Base-by-base conservation (phyloP, 495 filamentous ascomycete species). In the Penicillium fimorum region DNA sequence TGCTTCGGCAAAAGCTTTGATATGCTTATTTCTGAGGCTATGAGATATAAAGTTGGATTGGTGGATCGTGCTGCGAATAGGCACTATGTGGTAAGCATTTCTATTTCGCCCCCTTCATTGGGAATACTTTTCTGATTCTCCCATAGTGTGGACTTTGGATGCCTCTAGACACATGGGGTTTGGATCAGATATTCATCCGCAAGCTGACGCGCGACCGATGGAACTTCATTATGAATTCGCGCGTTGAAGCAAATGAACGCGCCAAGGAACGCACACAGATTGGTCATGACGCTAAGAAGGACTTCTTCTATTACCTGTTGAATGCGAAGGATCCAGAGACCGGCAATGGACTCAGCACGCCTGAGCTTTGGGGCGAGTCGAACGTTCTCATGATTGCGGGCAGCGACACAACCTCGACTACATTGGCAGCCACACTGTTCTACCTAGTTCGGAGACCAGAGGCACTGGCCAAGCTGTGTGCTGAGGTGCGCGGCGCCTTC, bases 341-440 rank as follows among this genome's bases (percentile, higher is more conserved):
- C 0, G 87, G 85, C 45, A 75, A 81, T 51, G 85, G 86, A 1
- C 87, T 90, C 60, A 75, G 75, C 11, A 85, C 76, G 11, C 77
- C 80, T 2, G 87, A 92, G 59, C 76, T 90, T 4, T 88, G 84
- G 84, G 83, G 80, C 32, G 87, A 90, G 66, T 82, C 84, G 5
- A 87, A 88, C 64, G 71, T 91, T 0, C 76, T 90, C 4, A 76
- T 78, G 69, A 72, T 76, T 54, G 76, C 73, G 22, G 84, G 83
- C 20, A 82, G 78, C 22, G 85, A 87, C 56, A 86, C 83, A 0
- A 83, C 79, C 17, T 76, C 80, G 0, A 83, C 79, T 3, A 80
- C 83, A 8, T 66, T 88, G 41, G 70, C 83, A 1, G 81, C 80
- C 9, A 73, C 78, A 0, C 67, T 90, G 40, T 88, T 84, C 77